Percentiles rank a stretch among this genome's conserved stretches.
phyloP scores from a whole-genome alignment of 176 grass and related monocot genomes.

The Triticum monococcum region DNA sequence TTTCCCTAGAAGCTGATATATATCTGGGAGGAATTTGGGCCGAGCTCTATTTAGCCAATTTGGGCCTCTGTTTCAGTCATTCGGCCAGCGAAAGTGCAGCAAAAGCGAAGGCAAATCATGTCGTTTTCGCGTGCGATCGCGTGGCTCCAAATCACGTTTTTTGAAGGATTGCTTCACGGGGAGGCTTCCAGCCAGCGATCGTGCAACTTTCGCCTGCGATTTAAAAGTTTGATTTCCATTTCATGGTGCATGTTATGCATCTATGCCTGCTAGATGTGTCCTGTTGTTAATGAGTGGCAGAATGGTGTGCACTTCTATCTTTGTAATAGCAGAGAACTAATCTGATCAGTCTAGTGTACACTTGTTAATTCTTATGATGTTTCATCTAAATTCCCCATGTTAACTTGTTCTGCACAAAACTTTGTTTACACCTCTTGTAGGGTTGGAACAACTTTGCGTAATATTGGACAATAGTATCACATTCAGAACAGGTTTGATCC shows the following conservation, averaged over 20 bases:
- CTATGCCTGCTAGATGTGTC: background rate
- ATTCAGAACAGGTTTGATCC: conserved; percentile 57
- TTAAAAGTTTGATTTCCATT: no score
- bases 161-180: no score
- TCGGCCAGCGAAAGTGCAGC: no score
- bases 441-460: conserved; percentile 72
- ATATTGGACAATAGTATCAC: conserved; percentile 72
- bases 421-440: conserved; percentile 38
- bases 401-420: background rate
- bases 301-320: background rate
- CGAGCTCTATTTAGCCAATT: no score
- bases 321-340: background rate
- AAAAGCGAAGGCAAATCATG: no score
- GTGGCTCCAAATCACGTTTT: no score
- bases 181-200: no score
- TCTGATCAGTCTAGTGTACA: background rate
- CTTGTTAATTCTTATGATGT: background rate
- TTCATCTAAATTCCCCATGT: background rate
- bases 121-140: no score
- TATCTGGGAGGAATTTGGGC: no score
- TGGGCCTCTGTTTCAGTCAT: no score
- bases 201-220: no score
- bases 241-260: background rate
- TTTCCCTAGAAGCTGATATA: no score
- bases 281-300: background rate